phyloP scores from a whole-genome alignment of 352 stramenopile species.

The Phytophthora pisi region DNA sequence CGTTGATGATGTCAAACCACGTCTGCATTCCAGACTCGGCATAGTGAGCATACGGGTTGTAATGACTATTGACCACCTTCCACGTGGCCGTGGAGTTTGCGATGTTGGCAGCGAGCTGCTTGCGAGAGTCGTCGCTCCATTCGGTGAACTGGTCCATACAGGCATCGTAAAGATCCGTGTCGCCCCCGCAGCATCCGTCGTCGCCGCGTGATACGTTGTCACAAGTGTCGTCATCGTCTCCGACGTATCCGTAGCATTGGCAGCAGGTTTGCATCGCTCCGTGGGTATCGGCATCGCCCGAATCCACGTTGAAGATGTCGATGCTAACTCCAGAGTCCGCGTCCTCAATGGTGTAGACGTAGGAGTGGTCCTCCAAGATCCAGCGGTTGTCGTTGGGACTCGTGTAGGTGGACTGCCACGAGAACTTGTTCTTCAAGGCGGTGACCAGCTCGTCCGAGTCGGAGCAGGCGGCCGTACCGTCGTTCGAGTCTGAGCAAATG shows the following conservation, averaged over 20 bases:
- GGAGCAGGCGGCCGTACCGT: constrained; percentile 34
- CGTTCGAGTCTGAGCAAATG: constrained; percentile 44
- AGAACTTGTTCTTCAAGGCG: constrained; percentile 46
- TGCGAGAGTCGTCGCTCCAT: constrained; percentile 56
- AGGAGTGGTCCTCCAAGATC: constrained; percentile 59
- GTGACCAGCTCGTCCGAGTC: constrained; percentile 32
- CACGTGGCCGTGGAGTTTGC: constrained; percentile 56
- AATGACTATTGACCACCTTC: constrained; percentile 71
- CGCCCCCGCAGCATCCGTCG: constrained; percentile 41
- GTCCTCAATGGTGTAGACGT: constrained; percentile 50
- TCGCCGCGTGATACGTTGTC: constrained; percentile 43
- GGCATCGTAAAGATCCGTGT: constrained; percentile 44
- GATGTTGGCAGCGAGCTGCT: constrained; percentile 41
- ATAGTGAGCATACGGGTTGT: constrained; percentile 58
- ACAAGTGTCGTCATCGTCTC: constrained; percentile 41
- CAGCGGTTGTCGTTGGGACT: constrained; percentile 57
- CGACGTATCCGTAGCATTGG: constrained; percentile 60
- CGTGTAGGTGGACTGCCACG: constrained; percentile 49
- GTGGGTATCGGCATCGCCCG: constrained; percentile 54
- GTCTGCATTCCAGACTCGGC: constrained; percentile 27
- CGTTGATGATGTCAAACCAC: constrained; percentile 54
- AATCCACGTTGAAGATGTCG: constrained; percentile 64
- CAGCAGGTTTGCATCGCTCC: constrained; percentile 54
- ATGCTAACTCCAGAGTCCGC: constrained; percentile 42
- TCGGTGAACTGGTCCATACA: constrained; percentile 46